These are phyloP conservation scores for Gastrolobium villosum DNA, from an alignment of 306 rosid genomes.

Conservation along the genomic window DNA sequence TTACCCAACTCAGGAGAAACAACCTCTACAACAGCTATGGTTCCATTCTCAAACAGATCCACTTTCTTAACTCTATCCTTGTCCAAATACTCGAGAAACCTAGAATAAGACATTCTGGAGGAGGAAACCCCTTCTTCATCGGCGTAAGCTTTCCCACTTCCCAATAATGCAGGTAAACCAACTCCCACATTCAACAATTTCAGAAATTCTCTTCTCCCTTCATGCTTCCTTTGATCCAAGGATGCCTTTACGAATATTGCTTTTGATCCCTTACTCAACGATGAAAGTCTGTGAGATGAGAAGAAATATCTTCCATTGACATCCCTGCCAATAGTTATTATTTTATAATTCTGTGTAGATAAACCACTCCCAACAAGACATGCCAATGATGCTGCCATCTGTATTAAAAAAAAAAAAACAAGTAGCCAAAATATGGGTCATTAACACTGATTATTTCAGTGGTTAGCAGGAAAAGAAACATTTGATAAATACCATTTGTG, in stretches of 20 bases:
- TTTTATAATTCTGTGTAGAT: conserved; percentile 60
- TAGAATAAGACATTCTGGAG: conserved; percentile 96
- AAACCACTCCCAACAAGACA: conserved; percentile 83
- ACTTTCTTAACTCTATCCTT: conserved; percentile 92
- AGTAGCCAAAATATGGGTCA: conserved; percentile 18
- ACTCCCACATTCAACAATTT: conserved; percentile 76
- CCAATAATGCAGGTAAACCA: conserved; percentile 75
- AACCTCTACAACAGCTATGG: conserved; percentile 91
- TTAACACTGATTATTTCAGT: neutral
- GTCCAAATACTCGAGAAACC: conserved; percentile 94
- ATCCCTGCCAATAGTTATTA: conserved; percentile 64
- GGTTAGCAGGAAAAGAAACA: conserved; percentile 21
- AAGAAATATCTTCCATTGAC: conserved; percentile 59
- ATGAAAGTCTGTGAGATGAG: conserved; percentile 54
- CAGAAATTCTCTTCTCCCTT: conserved; percentile 86
- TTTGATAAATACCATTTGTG: neutral
- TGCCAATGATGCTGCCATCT: conserved; percentile 86
- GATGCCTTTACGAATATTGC: conserved; percentile 63
- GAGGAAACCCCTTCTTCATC: conserved; percentile 95
- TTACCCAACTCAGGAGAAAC: conserved; percentile 93
- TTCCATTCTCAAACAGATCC: conserved; percentile 92
- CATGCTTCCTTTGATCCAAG: conserved; percentile 62
- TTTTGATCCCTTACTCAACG: conserved; percentile 56
- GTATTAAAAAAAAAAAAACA: neutral
- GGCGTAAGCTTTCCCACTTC: conserved; percentile 75